Evolutionary conservation across 257 asterid species (phyloP).

Genomic region (Forsythia viridissima): DNA sequence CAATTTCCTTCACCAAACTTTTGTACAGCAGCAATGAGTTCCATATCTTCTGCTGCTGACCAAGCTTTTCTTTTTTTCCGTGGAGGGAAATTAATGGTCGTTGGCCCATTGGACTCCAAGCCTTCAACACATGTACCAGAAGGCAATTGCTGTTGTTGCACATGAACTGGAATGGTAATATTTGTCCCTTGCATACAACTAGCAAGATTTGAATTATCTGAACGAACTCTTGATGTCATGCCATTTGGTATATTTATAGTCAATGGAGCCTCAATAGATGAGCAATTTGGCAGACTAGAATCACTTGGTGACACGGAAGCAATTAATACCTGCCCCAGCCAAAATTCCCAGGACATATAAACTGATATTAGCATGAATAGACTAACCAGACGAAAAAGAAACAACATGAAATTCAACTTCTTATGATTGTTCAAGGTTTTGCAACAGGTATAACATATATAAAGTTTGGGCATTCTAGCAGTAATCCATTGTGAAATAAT

Average conservation of each 20-base stretch:
- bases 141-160: slow-evolving; percentile 57
- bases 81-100: slow-evolving; percentile 40
- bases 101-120: slow-evolving; percentile 31
- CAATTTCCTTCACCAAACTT: slow-evolving; percentile 59
- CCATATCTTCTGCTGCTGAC: slow-evolving; percentile 68
- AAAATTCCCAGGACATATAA: slow-evolving; percentile 10
- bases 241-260: slow-evolving; percentile 53
- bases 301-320: slow-evolving; percentile 60
- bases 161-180: slow-evolving; percentile 64
- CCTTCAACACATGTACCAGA: slow-evolving; percentile 40
- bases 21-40: slow-evolving; percentile 73
- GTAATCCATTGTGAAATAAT: no score
- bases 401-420: no score
- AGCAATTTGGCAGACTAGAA: slow-evolving; percentile 42
- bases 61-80: slow-evolving; percentile 62
- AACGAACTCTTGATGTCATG: slow-evolving; percentile 39
- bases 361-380: neutral
- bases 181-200: slow-evolving; percentile 42
- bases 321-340: slow-evolving; percentile 50
- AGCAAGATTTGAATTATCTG: slow-evolving; percentile 46
- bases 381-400: neutral
- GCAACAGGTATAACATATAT: no score
- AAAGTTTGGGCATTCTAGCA: no score
- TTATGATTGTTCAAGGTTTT: no score
- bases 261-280: slow-evolving; percentile 75